These are phyloP conservation scores for Myriangium duriaei DNA, from an alignment of 2,329 filamentous ascomycete genomes.

Conservation along the genomic window DNA sequence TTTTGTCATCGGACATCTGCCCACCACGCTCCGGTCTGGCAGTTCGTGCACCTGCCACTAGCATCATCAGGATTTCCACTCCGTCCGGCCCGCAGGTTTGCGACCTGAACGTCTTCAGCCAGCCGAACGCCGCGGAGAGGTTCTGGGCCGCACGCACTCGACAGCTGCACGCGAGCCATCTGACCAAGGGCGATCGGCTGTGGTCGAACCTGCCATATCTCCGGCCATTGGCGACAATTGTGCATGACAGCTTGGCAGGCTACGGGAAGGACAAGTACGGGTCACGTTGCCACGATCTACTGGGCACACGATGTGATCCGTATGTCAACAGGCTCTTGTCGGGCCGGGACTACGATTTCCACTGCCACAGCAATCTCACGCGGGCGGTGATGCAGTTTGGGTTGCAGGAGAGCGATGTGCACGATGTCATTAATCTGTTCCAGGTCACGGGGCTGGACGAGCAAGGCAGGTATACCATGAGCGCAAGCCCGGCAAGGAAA, in stretches of 20 bases:
- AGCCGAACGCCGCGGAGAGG: constrained; percentile 60
- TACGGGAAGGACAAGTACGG: constrained; percentile 37
- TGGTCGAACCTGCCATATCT: constrained; percentile 71
- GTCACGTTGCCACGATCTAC: constrained; percentile 60
- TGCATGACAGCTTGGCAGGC: constrained; percentile 47
- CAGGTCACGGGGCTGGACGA: constrained; percentile 69
- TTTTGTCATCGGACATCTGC: constrained; percentile 33
- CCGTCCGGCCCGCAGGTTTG: constrained; percentile 70
- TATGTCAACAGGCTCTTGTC: constrained; percentile 67
- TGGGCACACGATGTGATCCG: constrained; percentile 74
- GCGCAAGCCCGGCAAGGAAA: constrained; percentile 41
- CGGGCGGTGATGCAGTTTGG: constrained; percentile 59
- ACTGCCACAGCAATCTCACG: constrained; percentile 73
- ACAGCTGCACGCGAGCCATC: constrained; percentile 66
- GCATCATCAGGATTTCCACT: constrained; percentile 60
- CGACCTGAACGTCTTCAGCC: constrained; percentile 73
- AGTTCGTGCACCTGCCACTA: constrained; percentile 57
- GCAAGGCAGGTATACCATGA: constrained; percentile 66
- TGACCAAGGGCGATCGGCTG: constrained; percentile 57
- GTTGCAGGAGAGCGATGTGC: constrained; percentile 39
- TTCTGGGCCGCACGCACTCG: constrained; percentile 73
- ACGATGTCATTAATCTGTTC: constrained; percentile 78
- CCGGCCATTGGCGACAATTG: constrained; percentile 59
- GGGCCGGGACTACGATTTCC: constrained; percentile 61
- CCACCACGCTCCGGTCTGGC: constrained; percentile 63